A percentile compares a stretch with the other conserved stretches of the same genome.
These are phyloP conservation scores for Haematococcus sp. DNA, from an alignment of 139 green algal genomes.

Conservation along the genomic window DNA sequence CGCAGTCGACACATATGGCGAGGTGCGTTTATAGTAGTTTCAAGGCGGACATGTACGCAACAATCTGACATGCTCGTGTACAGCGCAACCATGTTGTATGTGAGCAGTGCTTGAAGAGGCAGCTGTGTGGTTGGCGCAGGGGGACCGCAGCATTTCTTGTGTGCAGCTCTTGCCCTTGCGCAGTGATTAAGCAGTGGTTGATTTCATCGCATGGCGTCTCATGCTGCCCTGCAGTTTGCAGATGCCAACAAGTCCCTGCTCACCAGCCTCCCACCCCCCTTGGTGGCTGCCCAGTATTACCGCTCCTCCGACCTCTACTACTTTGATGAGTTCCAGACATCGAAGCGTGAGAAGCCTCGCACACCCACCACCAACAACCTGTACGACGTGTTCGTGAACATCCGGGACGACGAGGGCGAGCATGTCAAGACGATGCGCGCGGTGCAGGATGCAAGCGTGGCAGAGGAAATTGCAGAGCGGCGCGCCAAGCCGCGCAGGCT, in stretches of 20 bases:
- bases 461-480: conserved; percentile 16
- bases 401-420: conserved; percentile 89
- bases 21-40: conserved; percentile 8
- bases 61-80: no score
- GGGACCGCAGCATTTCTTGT: no score
- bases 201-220: no score
- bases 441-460: conserved; percentile 63
- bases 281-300: conserved; percentile 93
- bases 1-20: conserved; percentile 85
- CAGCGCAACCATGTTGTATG: no score
- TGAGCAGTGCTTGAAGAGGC: no score
- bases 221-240: conserved; percentile 41
- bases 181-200: no score
- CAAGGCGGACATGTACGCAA: no score
- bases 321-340: conserved; percentile 75
- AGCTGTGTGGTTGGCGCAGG: no score
- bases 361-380: conserved; percentile 48
- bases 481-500: background rate
- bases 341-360: conserved; percentile 5
- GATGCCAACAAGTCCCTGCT: conserved; percentile 59
- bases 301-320: conserved; percentile 76
- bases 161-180: no score
- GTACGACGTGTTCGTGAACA: conserved; percentile 88
- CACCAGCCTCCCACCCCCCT: conserved; percentile 79
- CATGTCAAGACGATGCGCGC: conserved; percentile 92